Percentiles rank a stretch among this genome's conserved stretches.
Conservation (phyloP, 495 filamentous ascomycete genomes). For the Podospora appendiculata region DNA sequence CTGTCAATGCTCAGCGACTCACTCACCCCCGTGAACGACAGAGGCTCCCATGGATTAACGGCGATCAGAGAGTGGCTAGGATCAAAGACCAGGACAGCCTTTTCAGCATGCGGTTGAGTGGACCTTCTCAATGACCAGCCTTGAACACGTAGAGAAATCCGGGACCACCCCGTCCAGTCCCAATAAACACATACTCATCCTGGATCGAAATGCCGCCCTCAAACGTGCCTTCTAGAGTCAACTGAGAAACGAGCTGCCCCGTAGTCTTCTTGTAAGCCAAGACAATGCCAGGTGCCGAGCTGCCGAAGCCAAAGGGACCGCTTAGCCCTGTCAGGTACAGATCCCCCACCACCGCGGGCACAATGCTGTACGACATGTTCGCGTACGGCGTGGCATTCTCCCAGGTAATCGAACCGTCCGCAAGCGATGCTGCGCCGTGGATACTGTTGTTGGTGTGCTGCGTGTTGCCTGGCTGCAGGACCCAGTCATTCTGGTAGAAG, state of each 20-base stretch:
- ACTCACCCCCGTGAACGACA: too few species aligned
- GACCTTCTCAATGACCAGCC: constrained; percentile 12
- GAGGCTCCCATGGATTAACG: too few species aligned
- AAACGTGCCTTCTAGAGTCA: background rate
- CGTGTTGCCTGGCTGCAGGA: constrained; percentile 10
- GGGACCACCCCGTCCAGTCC: constrained; percentile 2
- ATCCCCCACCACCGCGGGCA: constrained; percentile 4
- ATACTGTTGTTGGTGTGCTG: constrained; percentile 18
- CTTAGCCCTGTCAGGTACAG: background rate
- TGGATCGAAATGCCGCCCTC: constrained; percentile 5
- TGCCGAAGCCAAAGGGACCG: background rate
- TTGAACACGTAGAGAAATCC: background rate
- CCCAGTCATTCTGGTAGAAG: constrained; percentile 5
- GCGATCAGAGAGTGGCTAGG: too few species aligned
- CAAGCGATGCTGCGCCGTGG: constrained; percentile 20
- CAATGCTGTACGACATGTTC: background rate
- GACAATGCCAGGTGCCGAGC: background rate
- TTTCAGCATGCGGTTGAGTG: too few species aligned
- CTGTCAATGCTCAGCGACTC: too few species aligned
- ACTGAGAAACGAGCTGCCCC: constrained; percentile 2
- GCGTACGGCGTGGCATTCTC: background rate
- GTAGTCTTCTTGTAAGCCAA: constrained; percentile 5
- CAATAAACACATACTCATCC: constrained; percentile 8
- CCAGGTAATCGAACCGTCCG: constrained; percentile 1
- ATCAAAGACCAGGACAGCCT: too few species aligned